A percentile compares a stretch with the other conserved stretches of the same genome.
Evolutionary conservation across 352 stramenopile genomes (phyloP).

Genomic region (Pseudoperonospora humuli): DNA sequence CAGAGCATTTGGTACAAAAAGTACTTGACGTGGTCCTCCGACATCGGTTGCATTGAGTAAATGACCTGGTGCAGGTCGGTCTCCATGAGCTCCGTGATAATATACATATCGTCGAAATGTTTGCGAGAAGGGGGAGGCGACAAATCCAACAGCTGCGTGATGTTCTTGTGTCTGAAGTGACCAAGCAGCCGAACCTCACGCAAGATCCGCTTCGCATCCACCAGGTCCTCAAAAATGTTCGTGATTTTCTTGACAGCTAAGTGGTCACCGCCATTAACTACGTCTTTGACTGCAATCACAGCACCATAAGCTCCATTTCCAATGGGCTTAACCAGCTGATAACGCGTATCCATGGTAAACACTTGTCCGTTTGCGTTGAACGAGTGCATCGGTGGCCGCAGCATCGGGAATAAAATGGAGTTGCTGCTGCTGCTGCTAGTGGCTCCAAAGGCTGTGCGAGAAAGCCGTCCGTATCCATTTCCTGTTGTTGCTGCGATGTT

Average conservation of each 20-base stretch:
- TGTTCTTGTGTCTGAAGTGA: slow-evolving; percentile 89
- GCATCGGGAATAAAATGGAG: slow-evolving; percentile 17
- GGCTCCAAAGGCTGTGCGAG: slow-evolving; percentile 21
- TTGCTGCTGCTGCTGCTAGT: slow-evolving; percentile 5
- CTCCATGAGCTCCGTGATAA: slow-evolving; percentile 95
- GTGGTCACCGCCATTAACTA: slow-evolving; percentile 36
- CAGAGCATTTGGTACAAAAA: slow-evolving; percentile 82
- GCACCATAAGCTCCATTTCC: slow-evolving; percentile 85
- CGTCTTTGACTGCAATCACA: slow-evolving; percentile 82
- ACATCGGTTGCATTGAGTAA: slow-evolving; percentile 89
- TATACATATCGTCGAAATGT: slow-evolving; percentile 94
- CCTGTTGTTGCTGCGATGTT: slow-evolving; percentile 3
- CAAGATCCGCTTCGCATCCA: slow-evolving; percentile 97
- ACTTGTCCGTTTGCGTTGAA: slow-evolving; percentile 74
- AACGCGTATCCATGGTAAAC: slow-evolving; percentile 84
- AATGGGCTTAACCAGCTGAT: slow-evolving; percentile 85
- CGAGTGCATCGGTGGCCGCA: slow-evolving; percentile 45
- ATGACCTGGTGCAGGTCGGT: slow-evolving; percentile 96
- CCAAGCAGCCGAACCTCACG: slow-evolving; percentile 86
- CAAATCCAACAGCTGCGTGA: slow-evolving; percentile 90
- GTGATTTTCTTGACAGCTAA: slow-evolving; percentile 94
- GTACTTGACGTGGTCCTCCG: slow-evolving; percentile 83
- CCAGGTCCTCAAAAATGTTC: slow-evolving; percentile 92
- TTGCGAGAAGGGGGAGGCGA: slow-evolving; percentile 86
- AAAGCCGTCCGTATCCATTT: slow-evolving; percentile 1